Conservation (phyloP, 108 stramenopile species). For the Pseudonitzschia multistriata region DNA sequence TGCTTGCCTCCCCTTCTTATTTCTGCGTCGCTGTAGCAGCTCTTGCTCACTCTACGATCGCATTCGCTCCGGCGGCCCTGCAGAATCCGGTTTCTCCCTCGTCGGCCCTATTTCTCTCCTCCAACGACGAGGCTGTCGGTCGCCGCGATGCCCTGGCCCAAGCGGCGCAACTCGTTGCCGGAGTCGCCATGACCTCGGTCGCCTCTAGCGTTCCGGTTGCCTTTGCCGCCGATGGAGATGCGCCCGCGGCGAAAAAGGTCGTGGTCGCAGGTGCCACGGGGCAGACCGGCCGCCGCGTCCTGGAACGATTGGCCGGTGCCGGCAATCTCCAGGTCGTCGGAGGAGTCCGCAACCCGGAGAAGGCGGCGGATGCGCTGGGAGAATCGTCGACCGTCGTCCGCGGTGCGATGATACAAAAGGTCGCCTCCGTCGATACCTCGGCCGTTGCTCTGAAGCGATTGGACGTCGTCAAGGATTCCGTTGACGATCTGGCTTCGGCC, state of each 20-base stretch:
- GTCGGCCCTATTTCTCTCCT: background rate
- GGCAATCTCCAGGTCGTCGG: conserved; percentile 43
- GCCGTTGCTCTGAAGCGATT: conserved; percentile 48
- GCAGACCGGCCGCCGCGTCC: conserved; percentile 73
- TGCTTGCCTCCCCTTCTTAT: background rate
- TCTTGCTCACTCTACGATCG: background rate
- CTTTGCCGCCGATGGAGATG: background rate
- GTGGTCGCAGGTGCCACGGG: conserved; percentile 85
- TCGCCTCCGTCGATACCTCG: conserved; percentile 47
- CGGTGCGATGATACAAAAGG: conserved; percentile 78
- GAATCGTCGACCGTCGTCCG: conserved; percentile 65
- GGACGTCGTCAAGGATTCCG: conserved; percentile 63
- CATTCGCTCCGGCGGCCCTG: background rate
- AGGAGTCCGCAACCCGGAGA: conserved; percentile 76
- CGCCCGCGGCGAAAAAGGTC: conserved; percentile 30
- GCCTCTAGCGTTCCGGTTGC: background rate
- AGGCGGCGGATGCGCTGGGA: conserved; percentile 52
- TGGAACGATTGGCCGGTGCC: conserved; percentile 58
- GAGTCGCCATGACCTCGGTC: background rate
- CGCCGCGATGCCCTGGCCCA: background rate
- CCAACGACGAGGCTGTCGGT: background rate
- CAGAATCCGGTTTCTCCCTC: background rate
- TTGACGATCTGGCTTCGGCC: conserved; percentile 42
- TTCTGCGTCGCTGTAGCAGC: background rate
- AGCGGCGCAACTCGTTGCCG: background rate